Percentiles rank a stretch among this genome's conserved stretches.
phyloP scores from a whole-genome alignment of 192 early-diverging fungal genomes.

The Rhizophagus prolifer region DNA sequence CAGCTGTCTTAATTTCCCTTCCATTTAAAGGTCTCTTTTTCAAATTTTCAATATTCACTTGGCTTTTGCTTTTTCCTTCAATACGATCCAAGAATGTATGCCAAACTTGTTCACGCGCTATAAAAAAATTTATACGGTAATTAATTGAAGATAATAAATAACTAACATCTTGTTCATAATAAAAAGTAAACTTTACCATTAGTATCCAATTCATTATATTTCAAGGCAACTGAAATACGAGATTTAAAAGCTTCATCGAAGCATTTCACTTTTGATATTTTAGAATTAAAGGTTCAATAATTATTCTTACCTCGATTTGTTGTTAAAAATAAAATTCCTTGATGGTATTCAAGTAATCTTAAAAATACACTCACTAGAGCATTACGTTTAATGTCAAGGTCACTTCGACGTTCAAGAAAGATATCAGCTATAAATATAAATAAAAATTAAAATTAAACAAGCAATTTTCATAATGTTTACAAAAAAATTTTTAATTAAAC shows the following conservation, averaged over 20 bases:
- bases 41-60: slow-evolving; percentile 10
- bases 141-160: too few species aligned
- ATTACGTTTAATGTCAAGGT: slow-evolving; percentile 50
- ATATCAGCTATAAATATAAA: slow-evolving; percentile 47
- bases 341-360: slow-evolving; percentile 59
- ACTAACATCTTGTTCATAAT: too few species aligned
- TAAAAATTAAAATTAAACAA: too few species aligned
- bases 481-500: neutral
- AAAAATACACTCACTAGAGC: slow-evolving; percentile 61
- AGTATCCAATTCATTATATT: slow-evolving; percentile 44
- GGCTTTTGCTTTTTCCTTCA: slow-evolving; percentile 17
- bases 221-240: slow-evolving; percentile 53
- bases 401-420: slow-evolving; percentile 53
- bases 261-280: neutral
- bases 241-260: slow-evolving; percentile 60
- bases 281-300: neutral
- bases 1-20: slow-evolving; percentile 21
- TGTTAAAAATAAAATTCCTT: slow-evolving; percentile 62
- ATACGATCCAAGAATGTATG: slow-evolving; percentile 43
- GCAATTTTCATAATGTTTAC: too few species aligned
- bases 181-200: too few species aligned
- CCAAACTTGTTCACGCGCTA: slow-evolving; percentile 51
- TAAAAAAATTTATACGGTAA: too few species aligned
- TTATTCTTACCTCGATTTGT: slow-evolving; percentile 52
- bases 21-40: slow-evolving; percentile 14